Conservation (phyloP, 495 filamentous ascomycete species). For the Neurospora cerealis region DNA sequence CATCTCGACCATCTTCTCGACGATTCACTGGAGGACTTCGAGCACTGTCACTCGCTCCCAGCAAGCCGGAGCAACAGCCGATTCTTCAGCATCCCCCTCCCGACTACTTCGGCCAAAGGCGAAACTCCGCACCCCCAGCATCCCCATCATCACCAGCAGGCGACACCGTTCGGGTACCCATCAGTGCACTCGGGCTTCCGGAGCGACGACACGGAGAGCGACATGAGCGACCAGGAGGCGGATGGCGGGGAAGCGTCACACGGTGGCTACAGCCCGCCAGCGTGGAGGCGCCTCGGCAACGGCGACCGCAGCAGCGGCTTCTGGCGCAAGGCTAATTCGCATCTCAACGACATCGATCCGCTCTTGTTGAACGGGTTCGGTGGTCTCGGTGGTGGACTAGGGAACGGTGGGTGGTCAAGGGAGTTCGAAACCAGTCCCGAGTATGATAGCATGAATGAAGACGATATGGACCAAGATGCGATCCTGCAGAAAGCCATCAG, state of each 20-base stretch:
- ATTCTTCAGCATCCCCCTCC: background rate
- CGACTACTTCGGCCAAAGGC: background rate
- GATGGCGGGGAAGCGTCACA: constrained; percentile 17
- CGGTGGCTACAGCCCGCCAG: constrained; percentile 47
- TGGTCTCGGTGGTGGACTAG: constrained; percentile 1
- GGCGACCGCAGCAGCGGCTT: constrained; percentile 46
- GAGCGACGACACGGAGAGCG: constrained; percentile 32
- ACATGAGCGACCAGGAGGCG: constrained; percentile 24
- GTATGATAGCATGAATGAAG: constrained; percentile 25
- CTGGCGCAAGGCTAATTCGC: constrained; percentile 32
- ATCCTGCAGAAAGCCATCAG: constrained; percentile 40
- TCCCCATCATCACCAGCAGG: constrained; percentile 1
- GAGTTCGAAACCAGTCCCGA: constrained; percentile 18
- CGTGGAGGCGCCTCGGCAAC: constrained; percentile 43
- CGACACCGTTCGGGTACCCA: constrained; percentile 50
- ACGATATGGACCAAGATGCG: constrained; percentile 10
- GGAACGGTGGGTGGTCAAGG: constrained; percentile 5
- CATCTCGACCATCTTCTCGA: constrained; percentile 56
- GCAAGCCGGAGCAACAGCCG: background rate
- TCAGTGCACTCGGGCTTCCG: constrained; percentile 71
- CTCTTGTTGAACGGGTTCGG: constrained; percentile 17
- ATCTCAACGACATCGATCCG: constrained; percentile 15
- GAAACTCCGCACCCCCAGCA: constrained; percentile 11
- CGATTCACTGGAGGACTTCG: constrained; percentile 71
- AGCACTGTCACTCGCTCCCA: constrained; percentile 23